phyloP scores from a whole-genome alignment of 2,329 filamentous ascomycete species.

The Fusarium transvaalense region DNA sequence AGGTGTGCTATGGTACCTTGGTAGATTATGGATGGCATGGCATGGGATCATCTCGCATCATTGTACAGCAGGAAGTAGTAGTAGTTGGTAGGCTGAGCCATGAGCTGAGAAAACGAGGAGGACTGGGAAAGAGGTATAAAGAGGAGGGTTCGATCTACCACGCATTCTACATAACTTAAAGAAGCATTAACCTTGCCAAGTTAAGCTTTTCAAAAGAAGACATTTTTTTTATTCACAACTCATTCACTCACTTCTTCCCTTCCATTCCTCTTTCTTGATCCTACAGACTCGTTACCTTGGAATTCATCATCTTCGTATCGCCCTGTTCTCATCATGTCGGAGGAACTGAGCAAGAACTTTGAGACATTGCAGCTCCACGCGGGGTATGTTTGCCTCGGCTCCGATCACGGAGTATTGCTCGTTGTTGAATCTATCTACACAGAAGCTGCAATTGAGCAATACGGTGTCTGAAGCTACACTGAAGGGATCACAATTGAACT shows the following conservation, averaged over 20 bases:
- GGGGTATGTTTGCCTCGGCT: conserved; percentile 66
- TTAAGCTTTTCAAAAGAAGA: no score
- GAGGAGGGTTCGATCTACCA: conserved; percentile 24
- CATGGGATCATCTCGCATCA: conserved; percentile 1
- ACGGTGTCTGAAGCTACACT: background rate
- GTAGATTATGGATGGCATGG: background rate
- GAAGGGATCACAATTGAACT: background rate
- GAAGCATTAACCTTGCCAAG: no score
- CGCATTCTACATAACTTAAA: no score
- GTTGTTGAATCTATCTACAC: background rate
- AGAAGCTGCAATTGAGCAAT: conserved; percentile 7
- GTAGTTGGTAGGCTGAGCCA: background rate
- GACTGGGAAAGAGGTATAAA: conserved; percentile 43
- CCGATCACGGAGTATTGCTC: conserved; percentile 30
- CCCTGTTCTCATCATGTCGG: conserved; percentile 49
- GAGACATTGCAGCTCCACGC: conserved; percentile 90
- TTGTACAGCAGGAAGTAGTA: background rate
- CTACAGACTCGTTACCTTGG: background rate
- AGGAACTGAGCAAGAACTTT: conserved; percentile 71
- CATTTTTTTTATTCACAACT: no score
- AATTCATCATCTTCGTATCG: background rate
- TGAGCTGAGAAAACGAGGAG: conserved; percentile 1
- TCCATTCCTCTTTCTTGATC: conserved; percentile 10
- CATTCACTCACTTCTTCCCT: no score
- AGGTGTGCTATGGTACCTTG: background rate